These are phyloP conservation scores for Coprinopsis strossmayeri DNA, from an alignment of 768 basidiomycete species.

Conservation along the genomic window DNA sequence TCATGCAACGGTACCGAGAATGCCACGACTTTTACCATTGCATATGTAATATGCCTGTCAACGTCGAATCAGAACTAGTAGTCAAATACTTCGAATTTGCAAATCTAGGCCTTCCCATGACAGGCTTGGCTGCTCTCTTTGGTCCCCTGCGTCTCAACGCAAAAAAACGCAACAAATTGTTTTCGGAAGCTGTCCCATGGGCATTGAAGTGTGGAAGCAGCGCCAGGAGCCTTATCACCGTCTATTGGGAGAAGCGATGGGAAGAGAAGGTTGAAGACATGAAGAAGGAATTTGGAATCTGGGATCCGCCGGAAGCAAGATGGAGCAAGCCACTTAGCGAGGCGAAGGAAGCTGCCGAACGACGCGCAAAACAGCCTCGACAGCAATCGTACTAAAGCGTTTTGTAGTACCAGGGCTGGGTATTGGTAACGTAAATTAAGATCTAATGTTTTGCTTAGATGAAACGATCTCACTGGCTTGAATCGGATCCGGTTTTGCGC, in stretches of 20 bases:
- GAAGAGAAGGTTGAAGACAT: slow-evolving; percentile 75
- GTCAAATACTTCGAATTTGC: slow-evolving; percentile 93
- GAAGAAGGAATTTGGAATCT: slow-evolving; percentile 79
- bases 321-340: slow-evolving; percentile 66
- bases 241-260: slow-evolving; percentile 98
- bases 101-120: slow-evolving; percentile 87
- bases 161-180: slow-evolving; percentile 49
- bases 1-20: slow-evolving; percentile 97
- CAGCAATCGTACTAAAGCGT: neutral
- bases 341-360: slow-evolving; percentile 44
- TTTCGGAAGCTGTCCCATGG: slow-evolving; percentile 88
- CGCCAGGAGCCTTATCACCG: slow-evolving; percentile 72
- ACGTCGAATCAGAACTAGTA: slow-evolving; percentile 86
- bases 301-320: slow-evolving; percentile 70
- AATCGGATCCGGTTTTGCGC: neutral
- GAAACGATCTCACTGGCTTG: neutral
- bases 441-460: neutral
- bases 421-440: neutral
- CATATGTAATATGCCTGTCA: slow-evolving; percentile 81
- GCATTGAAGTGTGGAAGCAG: slow-evolving; percentile 77
- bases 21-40: slow-evolving; percentile 98
- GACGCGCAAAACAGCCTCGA: neutral
- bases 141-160: slow-evolving; percentile 69
- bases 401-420: neutral
- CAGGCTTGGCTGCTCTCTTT: slow-evolving; percentile 71